Base-by-base conservation (phyloP, 129 eudicot genomes). In the Cynara cardunculus region DNA sequence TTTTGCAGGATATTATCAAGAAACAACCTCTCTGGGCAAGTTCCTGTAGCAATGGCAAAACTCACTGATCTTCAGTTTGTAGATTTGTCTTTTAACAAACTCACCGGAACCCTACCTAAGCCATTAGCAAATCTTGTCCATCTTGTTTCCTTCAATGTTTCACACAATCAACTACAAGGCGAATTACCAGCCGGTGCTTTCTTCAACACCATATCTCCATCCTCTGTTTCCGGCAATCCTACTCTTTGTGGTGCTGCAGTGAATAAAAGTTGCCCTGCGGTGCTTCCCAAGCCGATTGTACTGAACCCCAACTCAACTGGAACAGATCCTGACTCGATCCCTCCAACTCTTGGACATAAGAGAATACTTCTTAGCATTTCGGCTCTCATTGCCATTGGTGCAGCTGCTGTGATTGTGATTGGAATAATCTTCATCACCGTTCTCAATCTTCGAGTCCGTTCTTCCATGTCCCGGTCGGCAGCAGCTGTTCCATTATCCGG, bases 271-370 rank as follows among this genome's bases (percentile, higher is more conserved):
- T 95, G 99, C 78, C 89, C 91, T 22, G 82, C 90, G 8, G 96
- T 90, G 44, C 93, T 95, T 64, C 97, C 95, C 61, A 95, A 95
- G 75, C 99, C 99, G 4, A 89, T 95, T 72, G 99, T 95, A 8
- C 92, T 95, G 8, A 89, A 95, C 73, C 97, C 99, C 1, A 87
- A 92, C 87, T 89, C 97, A 0, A 74, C 97, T 2, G 92, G 88
- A 22, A 49, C 93, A 2, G 75, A 78, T 70, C 88, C 97, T 1
- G 87, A 80, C 8, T 68, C 99, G 0, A 65, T 89, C 80, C 85
- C 97, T 10, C 82, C 78, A 81, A 82, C 49, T 18, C 70, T 89
- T n/a, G 85, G 78, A 18, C 97, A 75, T 85, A 88, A 90, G 41
- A 90, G 84, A 72, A 95, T 84, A 46, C 89, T 92, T 81, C 95